Evolutionary conservation across 495 filamentous ascomycete species (phyloP).

Genomic region (Tuber calosporum): DNA sequence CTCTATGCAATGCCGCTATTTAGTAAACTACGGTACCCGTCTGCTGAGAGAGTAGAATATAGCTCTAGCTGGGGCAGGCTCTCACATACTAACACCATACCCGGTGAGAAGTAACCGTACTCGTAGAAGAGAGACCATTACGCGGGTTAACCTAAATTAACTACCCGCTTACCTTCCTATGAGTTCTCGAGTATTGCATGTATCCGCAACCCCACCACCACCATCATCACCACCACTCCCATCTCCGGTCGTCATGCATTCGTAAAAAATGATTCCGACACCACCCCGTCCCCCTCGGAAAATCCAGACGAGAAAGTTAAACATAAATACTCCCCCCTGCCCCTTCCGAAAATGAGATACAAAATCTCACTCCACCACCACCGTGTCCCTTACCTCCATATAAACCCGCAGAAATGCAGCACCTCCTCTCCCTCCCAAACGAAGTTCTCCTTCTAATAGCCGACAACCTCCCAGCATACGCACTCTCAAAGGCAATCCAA

Average conservation of each 20-base stretch:
- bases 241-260: background rate
- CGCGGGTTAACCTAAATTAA: background rate
- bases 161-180: background rate
- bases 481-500: background rate
- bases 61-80: background rate
- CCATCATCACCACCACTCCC: background rate
- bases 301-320: background rate
- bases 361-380: background rate
- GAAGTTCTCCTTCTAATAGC: background rate
- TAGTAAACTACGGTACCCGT: background rate
- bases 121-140: background rate
- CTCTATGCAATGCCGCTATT: too few species aligned
- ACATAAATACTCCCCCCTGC: background rate
- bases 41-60: background rate
- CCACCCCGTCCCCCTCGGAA: background rate
- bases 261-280: background rate
- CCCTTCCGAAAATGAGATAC: background rate
- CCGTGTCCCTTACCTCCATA: background rate
- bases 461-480: background rate
- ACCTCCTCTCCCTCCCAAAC: conserved; percentile 2
- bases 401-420: background rate
- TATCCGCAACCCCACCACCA: background rate
- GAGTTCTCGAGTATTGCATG: too few species aligned
- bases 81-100: background rate
- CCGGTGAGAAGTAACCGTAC: background rate